Evolutionary conservation across 257 asterid species (phyloP).

Genomic region (Solanum arcanum): DNA sequence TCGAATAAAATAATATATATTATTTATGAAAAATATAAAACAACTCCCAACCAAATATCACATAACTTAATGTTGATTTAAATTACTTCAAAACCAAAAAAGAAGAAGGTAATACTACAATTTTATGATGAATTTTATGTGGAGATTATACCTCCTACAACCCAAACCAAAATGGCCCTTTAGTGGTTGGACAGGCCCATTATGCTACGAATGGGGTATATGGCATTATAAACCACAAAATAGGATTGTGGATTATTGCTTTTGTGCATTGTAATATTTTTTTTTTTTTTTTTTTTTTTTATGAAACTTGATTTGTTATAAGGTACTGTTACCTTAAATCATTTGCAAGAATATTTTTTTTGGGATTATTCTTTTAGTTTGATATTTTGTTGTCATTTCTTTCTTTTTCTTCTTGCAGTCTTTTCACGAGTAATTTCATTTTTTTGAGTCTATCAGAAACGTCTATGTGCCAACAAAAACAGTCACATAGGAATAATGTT

Average conservation of each 20-base stretch:
- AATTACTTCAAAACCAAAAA: not conserved
- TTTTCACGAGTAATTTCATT: too few relatives aligned
- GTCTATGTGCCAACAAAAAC: too few relatives aligned
- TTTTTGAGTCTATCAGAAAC: too few relatives aligned
- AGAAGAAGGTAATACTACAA: not conserved
- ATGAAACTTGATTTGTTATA: not conserved
- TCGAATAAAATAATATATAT: not conserved
- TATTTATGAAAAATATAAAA: not conserved
- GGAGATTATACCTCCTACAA: not conserved
- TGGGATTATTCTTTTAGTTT: too few relatives aligned
- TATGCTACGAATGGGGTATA: not conserved
- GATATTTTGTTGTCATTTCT: too few relatives aligned
- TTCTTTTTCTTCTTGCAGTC: too few relatives aligned
- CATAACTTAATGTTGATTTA: not conserved
- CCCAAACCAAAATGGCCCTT: not conserved
- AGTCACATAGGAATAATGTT: rapidly evolving
- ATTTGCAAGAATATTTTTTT: not conserved
- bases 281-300: too few relatives aligned
- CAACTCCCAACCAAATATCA: not conserved
- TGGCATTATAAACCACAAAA: not conserved
- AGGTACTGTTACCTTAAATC: not conserved
- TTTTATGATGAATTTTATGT: not conserved
- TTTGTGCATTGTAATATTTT: not conserved
- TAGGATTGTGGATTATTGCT: not conserved
- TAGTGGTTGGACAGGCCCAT: not conserved